Conservation (phyloP, 495 filamentous ascomycete species). For the Amorphotheca resinae region DNA sequence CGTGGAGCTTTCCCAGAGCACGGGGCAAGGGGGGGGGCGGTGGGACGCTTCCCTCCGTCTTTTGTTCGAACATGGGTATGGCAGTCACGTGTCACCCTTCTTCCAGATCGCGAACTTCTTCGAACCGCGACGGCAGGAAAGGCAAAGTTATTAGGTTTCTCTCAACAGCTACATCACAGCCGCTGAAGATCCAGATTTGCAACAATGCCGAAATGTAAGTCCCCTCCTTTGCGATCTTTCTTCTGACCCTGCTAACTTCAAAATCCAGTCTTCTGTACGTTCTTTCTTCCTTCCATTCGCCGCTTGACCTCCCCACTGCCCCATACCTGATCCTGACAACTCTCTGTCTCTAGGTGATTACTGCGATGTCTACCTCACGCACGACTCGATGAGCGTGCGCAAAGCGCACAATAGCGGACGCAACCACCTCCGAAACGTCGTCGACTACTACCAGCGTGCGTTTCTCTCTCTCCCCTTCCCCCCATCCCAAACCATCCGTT, state of each 20-base stretch:
- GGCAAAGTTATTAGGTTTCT: too few species aligned
- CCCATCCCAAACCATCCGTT: neutral
- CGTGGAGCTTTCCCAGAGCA: slow-evolving; percentile 3
- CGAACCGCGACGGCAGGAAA: neutral
- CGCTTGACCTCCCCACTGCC: neutral
- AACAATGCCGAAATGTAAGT: slow-evolving; percentile 78
- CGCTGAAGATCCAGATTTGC: too few species aligned
- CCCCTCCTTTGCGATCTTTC: neutral
- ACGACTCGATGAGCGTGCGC: slow-evolving; percentile 98
- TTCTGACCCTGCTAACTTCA: slow-evolving; percentile 12
- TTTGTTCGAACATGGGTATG: neutral
- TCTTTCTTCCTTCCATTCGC: too few species aligned
- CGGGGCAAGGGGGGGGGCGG: neutral
- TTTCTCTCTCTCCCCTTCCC: slow-evolving; percentile 6
- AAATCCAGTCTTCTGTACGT: slow-evolving; percentile 28
- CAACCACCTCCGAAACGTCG: slow-evolving; percentile 92
- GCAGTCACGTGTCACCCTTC: neutral
- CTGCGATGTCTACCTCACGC: slow-evolving; percentile 99
- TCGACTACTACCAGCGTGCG: slow-evolving; percentile 95
- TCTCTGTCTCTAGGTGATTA: slow-evolving; percentile 62
- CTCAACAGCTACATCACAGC: too few species aligned
- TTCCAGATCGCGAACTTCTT: neutral
- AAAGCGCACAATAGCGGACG: slow-evolving; percentile 95
- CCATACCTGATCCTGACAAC: slow-evolving; percentile 9
- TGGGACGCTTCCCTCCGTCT: neutral